Evolutionary conservation across 78 protist genomes (phyloP), one percentile per base, ranked within the genome.

Genomic region (Dictyostelium purpureum): DNA sequence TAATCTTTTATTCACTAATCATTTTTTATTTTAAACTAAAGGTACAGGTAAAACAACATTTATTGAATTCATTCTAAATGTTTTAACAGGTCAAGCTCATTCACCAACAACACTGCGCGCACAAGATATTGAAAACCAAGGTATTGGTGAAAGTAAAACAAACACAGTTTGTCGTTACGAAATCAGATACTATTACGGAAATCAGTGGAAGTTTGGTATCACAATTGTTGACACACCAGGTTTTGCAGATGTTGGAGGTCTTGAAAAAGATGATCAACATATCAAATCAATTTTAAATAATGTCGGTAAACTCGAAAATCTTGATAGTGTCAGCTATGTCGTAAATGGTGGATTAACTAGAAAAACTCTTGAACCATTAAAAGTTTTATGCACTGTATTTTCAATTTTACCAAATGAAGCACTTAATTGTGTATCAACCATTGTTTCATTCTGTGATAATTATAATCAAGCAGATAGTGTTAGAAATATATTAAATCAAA

Each of bases 221-320:
- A 70, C 77, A 43, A 28, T 70, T 24, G 42, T 70, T 45, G 79
- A 73, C 28, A 73, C 79, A 31, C 79, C 79, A 28, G 79, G 79
- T 6, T 73, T 73, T 43, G 56, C 56, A 0, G 59, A 73, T 73
- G 4, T 33, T 6, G 42, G 26, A 1, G 79, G 56, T 45, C 7
- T 18, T 24, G 18, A 47, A 16, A 16, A 73, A 28, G 63, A 73
- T 73, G 11, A 1, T 16, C 21, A 40, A 45, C 79, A 71, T 21
- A 45, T 47, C 42, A 71, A 71, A 28, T 71, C 79, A 4, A 71
- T 71, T 4, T 42, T 71, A 7, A 24, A 19, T 26, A 19, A 56
- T 16, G 79, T 71, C 0, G 54, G 63, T 26, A 69, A 69, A 42
- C 54, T 71, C 12, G 79, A 71, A 45, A 71, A 61, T 45, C 59